Percentiles rank a stretch among this genome's conserved stretches.
Conservation (phyloP, 768 basidiomycete genomes). For the Serendipita sp. region DNA sequence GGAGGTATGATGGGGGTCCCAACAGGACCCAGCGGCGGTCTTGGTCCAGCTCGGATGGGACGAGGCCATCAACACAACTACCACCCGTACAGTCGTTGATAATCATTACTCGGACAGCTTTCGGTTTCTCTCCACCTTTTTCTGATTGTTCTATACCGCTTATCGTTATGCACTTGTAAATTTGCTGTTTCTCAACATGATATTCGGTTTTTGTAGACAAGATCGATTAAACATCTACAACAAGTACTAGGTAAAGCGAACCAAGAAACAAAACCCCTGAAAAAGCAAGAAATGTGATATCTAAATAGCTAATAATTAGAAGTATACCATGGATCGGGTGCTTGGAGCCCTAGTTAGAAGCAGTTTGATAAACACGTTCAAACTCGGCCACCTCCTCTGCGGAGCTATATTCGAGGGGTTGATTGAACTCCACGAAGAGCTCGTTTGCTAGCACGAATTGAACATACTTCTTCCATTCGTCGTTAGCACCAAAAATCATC, state of each 20-base stretch:
- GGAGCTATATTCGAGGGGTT: not conserved
- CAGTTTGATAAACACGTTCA: not conserved
- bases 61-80: conserved; percentile 5
- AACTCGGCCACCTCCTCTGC: not conserved
- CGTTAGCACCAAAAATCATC: not conserved
- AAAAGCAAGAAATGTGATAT: not conserved
- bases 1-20: conserved; percentile 1
- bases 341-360: not conserved
- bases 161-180: not conserved
- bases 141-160: not conserved
- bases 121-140: not conserved
- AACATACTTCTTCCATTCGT: conserved; percentile 3
- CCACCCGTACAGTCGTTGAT: conserved; percentile 2
- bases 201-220: too few species aligned
- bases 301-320: not conserved
- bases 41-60: conserved; percentile 5
- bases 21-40: not conserved
- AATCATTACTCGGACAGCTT: not conserved
- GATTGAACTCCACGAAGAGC: conserved; percentile 1
- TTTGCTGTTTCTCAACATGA: not conserved
- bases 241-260: not conserved
- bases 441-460: not conserved
- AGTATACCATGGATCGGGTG: not conserved
- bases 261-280: not conserved
- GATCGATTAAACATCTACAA: too few species aligned